A percentile compares a stretch with the other conserved stretches of the same genome.
Evolutionary conservation across 805 yeast species (phyloP).

Genomic region (Isabelozyma rhagii): DNA sequence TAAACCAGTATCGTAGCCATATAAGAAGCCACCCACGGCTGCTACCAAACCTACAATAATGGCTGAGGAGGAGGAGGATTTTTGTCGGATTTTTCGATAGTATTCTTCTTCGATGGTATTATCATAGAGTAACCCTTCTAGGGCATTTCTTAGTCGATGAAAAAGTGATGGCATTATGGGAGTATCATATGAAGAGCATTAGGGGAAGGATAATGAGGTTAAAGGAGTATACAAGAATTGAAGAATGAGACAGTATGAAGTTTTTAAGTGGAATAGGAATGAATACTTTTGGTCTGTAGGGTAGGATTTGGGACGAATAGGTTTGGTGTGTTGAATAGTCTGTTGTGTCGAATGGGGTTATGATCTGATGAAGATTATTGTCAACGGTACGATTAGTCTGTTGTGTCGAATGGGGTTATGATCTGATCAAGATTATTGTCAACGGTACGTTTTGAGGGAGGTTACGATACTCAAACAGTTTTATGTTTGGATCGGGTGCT

Average conservation of each 20-base stretch:
- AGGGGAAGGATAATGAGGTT: background rate
- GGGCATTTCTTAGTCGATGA: constrained; percentile 5
- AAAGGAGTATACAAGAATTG: background rate
- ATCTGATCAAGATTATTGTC: no score
- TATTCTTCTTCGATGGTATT: constrained; percentile 34
- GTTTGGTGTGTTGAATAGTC: no score
- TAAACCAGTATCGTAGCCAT: constrained; percentile 88
- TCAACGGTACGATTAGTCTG: no score
- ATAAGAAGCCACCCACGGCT: constrained; percentile 87
- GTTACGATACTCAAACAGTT: no score
- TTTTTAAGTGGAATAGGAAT: background rate
- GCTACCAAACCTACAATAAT: constrained; percentile 74
- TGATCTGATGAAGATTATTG: no score
- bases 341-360: no score
- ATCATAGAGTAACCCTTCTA: constrained; percentile 30
- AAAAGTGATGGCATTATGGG: background rate
- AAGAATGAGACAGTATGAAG: background rate
- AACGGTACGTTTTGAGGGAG: no score
- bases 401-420: no score
- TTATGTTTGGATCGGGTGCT: no score
- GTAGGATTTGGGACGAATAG: no score
- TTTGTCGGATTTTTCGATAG: constrained; percentile 36
- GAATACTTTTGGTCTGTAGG: background rate
- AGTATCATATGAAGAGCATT: background rate
- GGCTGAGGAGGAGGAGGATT: constrained; percentile 60